Evolutionary conservation across 1,139 yeast species (phyloP).

Genomic region (Taphrina flavorubra): DNA sequence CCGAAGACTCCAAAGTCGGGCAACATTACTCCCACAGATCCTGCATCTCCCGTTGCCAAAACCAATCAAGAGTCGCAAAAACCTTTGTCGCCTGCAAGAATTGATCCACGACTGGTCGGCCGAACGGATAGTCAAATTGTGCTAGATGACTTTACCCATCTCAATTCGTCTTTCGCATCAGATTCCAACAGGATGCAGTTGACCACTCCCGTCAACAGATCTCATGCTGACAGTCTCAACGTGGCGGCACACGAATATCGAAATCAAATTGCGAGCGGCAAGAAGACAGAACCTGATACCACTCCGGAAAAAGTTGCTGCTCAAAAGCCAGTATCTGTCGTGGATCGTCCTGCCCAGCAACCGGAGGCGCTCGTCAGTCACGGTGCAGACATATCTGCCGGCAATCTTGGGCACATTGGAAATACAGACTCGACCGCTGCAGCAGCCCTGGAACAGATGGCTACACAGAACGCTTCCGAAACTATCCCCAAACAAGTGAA

Average conservation of each 20-base stretch:
- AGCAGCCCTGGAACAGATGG: no score
- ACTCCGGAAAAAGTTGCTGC: no score
- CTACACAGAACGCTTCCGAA: no score
- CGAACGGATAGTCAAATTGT: constrained; percentile 16
- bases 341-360: no score
- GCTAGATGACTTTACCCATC: constrained; percentile 16
- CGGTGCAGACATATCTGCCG: no score
- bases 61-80: background rate
- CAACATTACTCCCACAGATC: background rate
- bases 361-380: no score
- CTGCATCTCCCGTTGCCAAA: background rate
- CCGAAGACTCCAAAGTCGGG: constrained; percentile 4
- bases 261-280: background rate
- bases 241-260: background rate
- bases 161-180: constrained; percentile 15
- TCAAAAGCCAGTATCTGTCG: no score
- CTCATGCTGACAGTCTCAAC: background rate
- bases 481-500: no score
- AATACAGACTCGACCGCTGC: no score
- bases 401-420: no score
- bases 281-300: no score
- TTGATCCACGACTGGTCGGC: constrained; percentile 1
- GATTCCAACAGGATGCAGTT: constrained; percentile 7
- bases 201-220: background rate
- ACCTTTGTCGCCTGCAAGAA: background rate